Evolutionary conservation across 73 alveolate species (phyloP).

Genomic region (Paramecium sonneborni): DNA sequence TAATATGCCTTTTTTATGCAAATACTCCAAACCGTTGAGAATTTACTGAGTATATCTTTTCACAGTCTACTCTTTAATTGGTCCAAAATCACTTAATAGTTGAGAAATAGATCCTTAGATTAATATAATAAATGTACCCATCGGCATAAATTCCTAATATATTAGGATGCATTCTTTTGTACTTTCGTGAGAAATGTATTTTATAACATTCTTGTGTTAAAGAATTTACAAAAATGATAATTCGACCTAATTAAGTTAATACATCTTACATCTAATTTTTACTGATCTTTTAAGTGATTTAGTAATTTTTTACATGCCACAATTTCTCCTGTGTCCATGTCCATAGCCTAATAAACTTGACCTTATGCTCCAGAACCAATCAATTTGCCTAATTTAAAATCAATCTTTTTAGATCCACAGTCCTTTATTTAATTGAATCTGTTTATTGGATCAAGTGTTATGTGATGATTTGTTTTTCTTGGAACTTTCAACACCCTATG

Average conservation of each 20-base stretch:
- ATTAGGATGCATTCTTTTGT: background rate
- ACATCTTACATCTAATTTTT: constrained; percentile 12
- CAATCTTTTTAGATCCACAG: background rate
- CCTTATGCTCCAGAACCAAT: background rate
- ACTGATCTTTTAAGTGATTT: background rate
- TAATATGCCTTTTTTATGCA: constrained; percentile 10
- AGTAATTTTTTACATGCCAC: background rate
- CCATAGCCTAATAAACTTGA: background rate
- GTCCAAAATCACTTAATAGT: background rate
- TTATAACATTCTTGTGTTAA: background rate
- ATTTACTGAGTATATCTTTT: constrained; percentile 33
- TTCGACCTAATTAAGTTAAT: background rate
- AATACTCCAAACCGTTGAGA: background rate
- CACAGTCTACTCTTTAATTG: background rate
- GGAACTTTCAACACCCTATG: background rate
- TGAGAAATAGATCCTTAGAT: background rate
- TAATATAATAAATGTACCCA: background rate
- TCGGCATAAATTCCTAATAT: background rate
- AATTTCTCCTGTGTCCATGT: background rate
- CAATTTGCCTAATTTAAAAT: background rate
- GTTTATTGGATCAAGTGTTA: background rate
- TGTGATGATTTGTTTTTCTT: background rate
- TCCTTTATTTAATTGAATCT: constrained; percentile 2
- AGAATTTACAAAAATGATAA: background rate
- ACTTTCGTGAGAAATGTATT: background rate